Conservation (phyloP, 2,329 filamentous ascomycete genomes). For the Trichophyton benhamiae region DNA sequence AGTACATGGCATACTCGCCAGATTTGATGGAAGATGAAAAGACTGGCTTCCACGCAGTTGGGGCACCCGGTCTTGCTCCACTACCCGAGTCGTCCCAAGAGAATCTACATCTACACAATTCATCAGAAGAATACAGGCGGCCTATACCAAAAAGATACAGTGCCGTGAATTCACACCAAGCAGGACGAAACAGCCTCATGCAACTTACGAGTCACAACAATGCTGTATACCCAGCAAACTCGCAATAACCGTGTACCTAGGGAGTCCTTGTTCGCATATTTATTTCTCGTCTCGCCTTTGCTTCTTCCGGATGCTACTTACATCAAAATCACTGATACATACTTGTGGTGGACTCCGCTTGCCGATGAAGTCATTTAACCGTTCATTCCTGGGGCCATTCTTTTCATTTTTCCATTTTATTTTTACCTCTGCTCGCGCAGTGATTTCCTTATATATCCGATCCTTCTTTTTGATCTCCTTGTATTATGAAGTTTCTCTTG, state of each 20-base stretch:
- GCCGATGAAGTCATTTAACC: not conserved
- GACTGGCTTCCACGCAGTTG: not conserved
- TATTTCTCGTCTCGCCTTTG: not conserved
- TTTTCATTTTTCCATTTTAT: not conserved
- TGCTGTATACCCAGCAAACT: not conserved
- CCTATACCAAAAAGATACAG: not conserved
- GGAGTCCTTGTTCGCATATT: not conserved
- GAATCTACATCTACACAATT: not conserved
- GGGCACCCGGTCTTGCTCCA: not conserved
- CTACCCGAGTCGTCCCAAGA: slow-evolving; percentile 1
- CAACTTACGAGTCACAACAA: not conserved
- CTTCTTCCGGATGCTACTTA: not conserved
- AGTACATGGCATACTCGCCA: not conserved
- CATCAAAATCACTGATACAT: not conserved
- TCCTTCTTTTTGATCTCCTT: not conserved
- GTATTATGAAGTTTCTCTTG: not conserved
- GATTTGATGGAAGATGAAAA: not conserved
- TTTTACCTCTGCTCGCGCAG: not conserved
- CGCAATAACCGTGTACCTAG: not conserved
- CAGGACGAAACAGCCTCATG: not conserved
- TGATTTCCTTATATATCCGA: not conserved
- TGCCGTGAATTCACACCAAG: not conserved
- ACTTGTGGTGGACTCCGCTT: not conserved
- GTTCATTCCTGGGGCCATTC: not conserved
- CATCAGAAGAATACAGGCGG: not conserved